Conservation (phyloP, 2,329 filamentous ascomycete genomes). For the Ceratocystis diversiconidia region DNA sequence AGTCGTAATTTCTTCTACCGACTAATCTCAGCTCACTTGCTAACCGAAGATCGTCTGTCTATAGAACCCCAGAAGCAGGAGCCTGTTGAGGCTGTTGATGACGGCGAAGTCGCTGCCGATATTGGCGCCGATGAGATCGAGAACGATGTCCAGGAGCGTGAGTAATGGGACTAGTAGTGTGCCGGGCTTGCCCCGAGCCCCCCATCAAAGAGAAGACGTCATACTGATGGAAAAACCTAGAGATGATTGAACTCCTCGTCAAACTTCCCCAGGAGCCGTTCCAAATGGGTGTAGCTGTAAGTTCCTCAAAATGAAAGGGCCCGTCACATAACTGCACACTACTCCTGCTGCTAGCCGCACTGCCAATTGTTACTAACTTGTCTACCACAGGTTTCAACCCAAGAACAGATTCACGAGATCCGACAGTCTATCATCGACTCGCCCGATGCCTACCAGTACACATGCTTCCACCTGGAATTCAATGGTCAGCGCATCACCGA, state of each 20-base stretch:
- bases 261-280: conserved; percentile 16
- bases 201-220: not conserved
- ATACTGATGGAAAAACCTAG: not conserved
- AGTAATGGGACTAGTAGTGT: not conserved
- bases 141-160: conserved; percentile 10
- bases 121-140: conserved; percentile 7
- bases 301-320: not conserved
- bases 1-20: too few relatives aligned
- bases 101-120: not conserved
- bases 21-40: not conserved
- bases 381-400: conserved; percentile 55
- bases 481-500: conserved; percentile 85
- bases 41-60: not conserved
- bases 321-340: not conserved
- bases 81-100: conserved; percentile 12
- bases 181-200: not conserved
- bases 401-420: conserved; percentile 95
- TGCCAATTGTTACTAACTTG: not conserved
- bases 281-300: conserved; percentile 13
- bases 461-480: conserved; percentile 95
- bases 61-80: conserved; percentile 13
- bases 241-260: conserved; percentile 16
- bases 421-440: conserved; percentile 92
- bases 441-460: conserved; percentile 87
- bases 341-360: not conserved